Evolutionary conservation across 179 eudicot genomes (phyloP).

Genomic region (Gypsophila paniculata): DNA sequence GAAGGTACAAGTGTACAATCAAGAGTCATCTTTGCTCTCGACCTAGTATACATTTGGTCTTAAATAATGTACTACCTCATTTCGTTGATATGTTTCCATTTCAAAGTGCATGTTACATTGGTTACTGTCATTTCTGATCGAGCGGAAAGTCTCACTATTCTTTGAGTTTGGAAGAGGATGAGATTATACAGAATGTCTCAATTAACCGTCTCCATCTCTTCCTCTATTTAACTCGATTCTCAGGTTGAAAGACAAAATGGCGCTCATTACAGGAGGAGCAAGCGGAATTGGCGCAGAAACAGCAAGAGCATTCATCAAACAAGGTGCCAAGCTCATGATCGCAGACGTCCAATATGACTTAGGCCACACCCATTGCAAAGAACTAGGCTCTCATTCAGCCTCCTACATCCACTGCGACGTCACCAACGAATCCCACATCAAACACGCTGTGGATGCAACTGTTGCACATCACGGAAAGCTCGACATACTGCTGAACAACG

Average conservation of each 20-base stretch:
- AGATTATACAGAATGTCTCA: no score
- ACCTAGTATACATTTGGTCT: no score
- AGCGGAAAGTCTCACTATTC: no score
- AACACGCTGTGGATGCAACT: slow-evolving; percentile 21
- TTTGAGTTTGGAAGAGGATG: no score
- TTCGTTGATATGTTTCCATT: no score
- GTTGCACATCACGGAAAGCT: slow-evolving; percentile 19
- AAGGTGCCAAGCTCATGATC: slow-evolving; percentile 27
- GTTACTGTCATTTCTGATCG: no score
- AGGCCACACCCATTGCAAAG: slow-evolving; percentile 19
- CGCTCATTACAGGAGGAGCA: slow-evolving; percentile 27
- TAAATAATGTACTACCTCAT: no score
- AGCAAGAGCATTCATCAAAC: slow-evolving; percentile 15
- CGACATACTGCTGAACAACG: slow-evolving; percentile 33
- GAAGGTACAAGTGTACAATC: slow-evolving; percentile 1
- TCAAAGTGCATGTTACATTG: no score
- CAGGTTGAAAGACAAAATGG: slow-evolving; percentile 28
- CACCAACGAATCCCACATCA: slow-evolving; percentile 21
- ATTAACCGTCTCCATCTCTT: no score
- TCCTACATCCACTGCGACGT: slow-evolving; percentile 26
- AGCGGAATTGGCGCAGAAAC: slow-evolving; percentile 28
- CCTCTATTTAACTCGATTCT: background rate
- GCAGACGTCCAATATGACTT: slow-evolving; percentile 32
- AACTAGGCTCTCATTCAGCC: slow-evolving; percentile 7
- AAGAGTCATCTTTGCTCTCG: no score